Evolutionary conservation across 176 grass and related monocot genomes (phyloP).

Genomic region (Metroxylon sagu): DNA sequence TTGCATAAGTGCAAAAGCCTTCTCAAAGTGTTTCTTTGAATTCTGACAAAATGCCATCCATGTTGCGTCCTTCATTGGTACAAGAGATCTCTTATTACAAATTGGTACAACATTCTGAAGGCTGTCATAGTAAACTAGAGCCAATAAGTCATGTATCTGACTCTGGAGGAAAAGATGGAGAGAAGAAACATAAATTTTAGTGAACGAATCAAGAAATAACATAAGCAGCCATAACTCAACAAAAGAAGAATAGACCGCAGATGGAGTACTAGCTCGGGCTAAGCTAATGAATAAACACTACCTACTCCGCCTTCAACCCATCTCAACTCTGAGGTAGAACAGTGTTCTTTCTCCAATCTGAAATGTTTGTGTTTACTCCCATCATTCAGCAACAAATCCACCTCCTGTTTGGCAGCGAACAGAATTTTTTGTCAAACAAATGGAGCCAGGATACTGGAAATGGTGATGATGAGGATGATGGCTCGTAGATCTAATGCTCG

Average conservation of each 20-base stretch:
- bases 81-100: conserved; percentile 85
- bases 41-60: conserved; percentile 73
- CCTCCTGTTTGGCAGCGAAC: conserved; percentile 56
- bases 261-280: conserved; percentile 42
- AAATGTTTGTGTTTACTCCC: conserved; percentile 94
- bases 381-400: conserved; percentile 93
- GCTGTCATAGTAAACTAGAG: conserved; percentile 92
- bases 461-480: not conserved
- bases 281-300: conserved; percentile 78
- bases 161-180: conserved; percentile 36
- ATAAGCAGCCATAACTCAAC: not conserved
- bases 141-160: conserved; percentile 83
- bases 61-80: conserved; percentile 72
- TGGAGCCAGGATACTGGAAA: not conserved
- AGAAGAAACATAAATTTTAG: not conserved
- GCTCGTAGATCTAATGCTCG: not conserved
- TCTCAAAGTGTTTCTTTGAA: conserved; percentile 89
- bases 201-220: not conserved
- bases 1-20: conserved; percentile 84
- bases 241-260: not conserved
- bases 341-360: conserved; percentile 81
- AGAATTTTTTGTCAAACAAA: not conserved
- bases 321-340: conserved; percentile 71
- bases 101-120: conserved; percentile 92
- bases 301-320: conserved; percentile 75